Conservation (phyloP, 352 stramenopile genomes). For the Globisporangium cylindrosporum region DNA sequence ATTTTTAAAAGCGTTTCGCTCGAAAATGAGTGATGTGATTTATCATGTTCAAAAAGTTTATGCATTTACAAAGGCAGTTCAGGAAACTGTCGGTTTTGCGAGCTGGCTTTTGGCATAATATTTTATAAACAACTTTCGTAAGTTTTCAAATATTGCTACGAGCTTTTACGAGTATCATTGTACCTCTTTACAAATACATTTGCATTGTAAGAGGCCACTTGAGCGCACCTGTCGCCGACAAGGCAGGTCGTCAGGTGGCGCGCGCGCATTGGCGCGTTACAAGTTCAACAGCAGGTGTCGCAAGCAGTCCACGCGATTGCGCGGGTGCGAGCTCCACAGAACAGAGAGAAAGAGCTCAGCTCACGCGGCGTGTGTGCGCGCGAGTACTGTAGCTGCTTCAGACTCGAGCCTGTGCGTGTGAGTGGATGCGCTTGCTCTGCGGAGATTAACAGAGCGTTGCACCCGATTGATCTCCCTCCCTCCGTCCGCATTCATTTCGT, state of each 20-base stretch:
- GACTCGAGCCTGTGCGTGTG: not conserved
- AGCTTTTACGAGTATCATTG: not conserved
- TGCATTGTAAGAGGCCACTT: not conserved
- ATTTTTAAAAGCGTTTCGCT: too few species aligned
- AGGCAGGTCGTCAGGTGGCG: conserved; percentile 4
- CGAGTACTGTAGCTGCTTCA: not conserved
- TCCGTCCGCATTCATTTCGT: not conserved
- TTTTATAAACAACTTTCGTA: not conserved
- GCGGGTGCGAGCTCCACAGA: not conserved
- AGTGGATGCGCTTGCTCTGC: conserved; percentile 5
- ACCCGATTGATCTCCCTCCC: not conserved
- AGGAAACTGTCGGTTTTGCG: not conserved
- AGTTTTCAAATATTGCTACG: not conserved
- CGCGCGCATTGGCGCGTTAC: conserved; percentile 7
- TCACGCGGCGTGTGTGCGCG: not conserved
- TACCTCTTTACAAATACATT: not conserved
- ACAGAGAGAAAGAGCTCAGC: not conserved
- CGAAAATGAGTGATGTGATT: not conserved
- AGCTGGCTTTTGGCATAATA: not conserved
- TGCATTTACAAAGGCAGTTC: not conserved
- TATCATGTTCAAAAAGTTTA: not conserved
- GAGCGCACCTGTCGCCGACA: not conserved
- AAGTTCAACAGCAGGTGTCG: conserved; percentile 16
- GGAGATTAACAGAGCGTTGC: conserved; percentile 8
- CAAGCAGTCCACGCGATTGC: not conserved